A percentile compares a stretch with the other conserved stretches of the same genome.
Evolutionary conservation across 2,329 filamentous ascomycete genomes (phyloP).

Genomic region (Fusarium transvaalense): DNA sequence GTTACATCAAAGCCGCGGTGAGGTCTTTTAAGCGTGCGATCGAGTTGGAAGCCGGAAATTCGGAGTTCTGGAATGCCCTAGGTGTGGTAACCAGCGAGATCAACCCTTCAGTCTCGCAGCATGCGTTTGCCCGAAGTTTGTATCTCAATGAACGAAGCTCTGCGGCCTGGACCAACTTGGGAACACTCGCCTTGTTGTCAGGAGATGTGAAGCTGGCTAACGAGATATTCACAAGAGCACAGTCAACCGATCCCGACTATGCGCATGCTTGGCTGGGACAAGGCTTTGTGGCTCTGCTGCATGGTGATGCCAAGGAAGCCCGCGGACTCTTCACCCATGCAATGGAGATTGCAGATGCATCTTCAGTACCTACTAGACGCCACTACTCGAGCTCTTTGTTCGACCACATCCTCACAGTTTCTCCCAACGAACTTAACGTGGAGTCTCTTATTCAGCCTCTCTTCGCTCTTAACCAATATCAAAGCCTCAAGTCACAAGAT

Average conservation of each 20-base stretch:
- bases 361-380: slow-evolving; percentile 77
- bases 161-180: slow-evolving; percentile 90
- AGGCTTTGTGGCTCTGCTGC: slow-evolving; percentile 83
- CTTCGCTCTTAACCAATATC: slow-evolving; percentile 87
- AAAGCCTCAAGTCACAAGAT: slow-evolving; percentile 76
- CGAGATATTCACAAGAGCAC: slow-evolving; percentile 87
- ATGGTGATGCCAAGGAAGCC: slow-evolving; percentile 81
- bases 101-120: slow-evolving; percentile 89
- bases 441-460: slow-evolving; percentile 84
- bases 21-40: slow-evolving; percentile 95
- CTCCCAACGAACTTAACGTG: slow-evolving; percentile 60
- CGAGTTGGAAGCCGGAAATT: slow-evolving; percentile 91
- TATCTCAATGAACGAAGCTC: slow-evolving; percentile 91
- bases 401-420: slow-evolving; percentile 77
- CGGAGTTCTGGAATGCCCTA: slow-evolving; percentile 97
- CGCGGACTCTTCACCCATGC: slow-evolving; percentile 91
- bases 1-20: slow-evolving; percentile 84
- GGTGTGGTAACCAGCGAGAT: slow-evolving; percentile 90
- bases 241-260: slow-evolving; percentile 95
- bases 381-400: slow-evolving; percentile 87
- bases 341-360: slow-evolving; percentile 89
- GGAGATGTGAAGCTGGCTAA: slow-evolving; percentile 89
- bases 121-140: slow-evolving; percentile 92
- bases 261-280: slow-evolving; percentile 95
- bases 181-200: slow-evolving; percentile 85